Base-by-base conservation (phyloP, 2,329 filamentous ascomycete genomes). In the Fusarium goolgardi region DNA sequence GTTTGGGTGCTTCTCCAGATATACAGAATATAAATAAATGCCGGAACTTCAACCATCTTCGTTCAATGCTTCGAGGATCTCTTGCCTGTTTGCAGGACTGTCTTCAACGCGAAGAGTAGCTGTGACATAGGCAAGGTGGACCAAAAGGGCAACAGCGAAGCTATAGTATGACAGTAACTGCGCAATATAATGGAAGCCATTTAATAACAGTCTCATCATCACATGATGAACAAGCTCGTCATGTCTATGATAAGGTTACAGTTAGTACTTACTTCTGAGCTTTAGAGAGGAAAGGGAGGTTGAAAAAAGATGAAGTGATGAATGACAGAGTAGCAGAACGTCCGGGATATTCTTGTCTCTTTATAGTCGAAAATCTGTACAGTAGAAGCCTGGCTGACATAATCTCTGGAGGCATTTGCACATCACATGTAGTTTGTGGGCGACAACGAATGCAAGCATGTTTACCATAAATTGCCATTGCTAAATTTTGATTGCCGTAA, bases 391-490 rank as follows among this genome's bases (percentile, higher is more conserved):
- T n/a, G 25, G 9, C n/a, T n/a, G 31, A n/a, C 11, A 23, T 34
- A 3, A 23, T 23, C 6, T 18, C 20, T 18, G 12, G 2, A 9
- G 23, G 11, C 5, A 34, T 21, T 32, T 18, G 13, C 11, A 32
- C 45, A 49, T 49, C 31, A 25, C 20, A 37, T 49, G 23, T 18
- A 27, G 3, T 35, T 6, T 25, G 21, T 20, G 32, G 18, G 7
- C 18, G 20, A n/a, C 18, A 27, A 18, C 3, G 11, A 27, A 31
- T 55, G 13, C 20, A 41, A 46, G 23, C 25, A 46, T 55, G 11
- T 7, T 25, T 55, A 10, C 27, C 46, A 29, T 51, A 20, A 61
- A 46, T 62, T 55, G 41, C 23, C 55, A 55, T 60, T 46, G 27
- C 18, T 62, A 41, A 52, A 20, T 29, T 21, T 15, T 43, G 13